Evolutionary conservation across 805 yeast genomes (phyloP).

Genomic region (Barnettozyma populi): DNA sequence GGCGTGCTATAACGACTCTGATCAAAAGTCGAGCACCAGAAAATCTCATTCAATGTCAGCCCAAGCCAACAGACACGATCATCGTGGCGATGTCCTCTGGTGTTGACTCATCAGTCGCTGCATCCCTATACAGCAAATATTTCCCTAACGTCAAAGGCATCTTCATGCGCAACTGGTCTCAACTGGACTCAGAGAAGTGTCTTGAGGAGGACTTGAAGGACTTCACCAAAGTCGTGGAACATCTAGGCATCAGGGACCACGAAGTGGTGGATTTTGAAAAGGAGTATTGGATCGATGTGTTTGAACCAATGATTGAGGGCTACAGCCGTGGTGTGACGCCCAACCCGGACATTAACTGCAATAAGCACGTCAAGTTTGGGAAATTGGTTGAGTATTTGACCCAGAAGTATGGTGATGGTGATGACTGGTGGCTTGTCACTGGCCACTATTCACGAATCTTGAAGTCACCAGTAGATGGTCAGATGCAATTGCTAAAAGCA

Average conservation of each 20-base stretch:
- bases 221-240: constrained; percentile 58
- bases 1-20: background rate
- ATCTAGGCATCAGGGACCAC: constrained; percentile 54
- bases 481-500: constrained; percentile 51
- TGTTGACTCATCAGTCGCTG: constrained; percentile 90
- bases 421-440: constrained; percentile 80
- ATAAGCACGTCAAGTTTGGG: constrained; percentile 84
- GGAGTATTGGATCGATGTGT: constrained; percentile 91
- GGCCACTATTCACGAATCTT: constrained; percentile 72
- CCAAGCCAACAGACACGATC: constrained; percentile 51
- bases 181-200: constrained; percentile 49
- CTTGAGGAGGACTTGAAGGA: constrained; percentile 87
- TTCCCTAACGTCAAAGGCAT: constrained; percentile 67
- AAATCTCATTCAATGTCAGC: constrained; percentile 35
- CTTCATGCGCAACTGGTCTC: constrained; percentile 78
- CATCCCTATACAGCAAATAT: constrained; percentile 53
- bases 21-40: background rate
- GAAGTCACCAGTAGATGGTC: constrained; percentile 27
- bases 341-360: constrained; percentile 91
- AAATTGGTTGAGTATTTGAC: constrained; percentile 53
- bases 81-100: constrained; percentile 95
- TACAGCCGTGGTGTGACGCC: constrained; percentile 80
- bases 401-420: constrained; percentile 27
- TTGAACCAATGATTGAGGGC: constrained; percentile 80
- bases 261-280: constrained; percentile 78